Conservation (phyloP, 2,329 filamentous ascomycete species). For the Alternaria postmessia region DNA sequence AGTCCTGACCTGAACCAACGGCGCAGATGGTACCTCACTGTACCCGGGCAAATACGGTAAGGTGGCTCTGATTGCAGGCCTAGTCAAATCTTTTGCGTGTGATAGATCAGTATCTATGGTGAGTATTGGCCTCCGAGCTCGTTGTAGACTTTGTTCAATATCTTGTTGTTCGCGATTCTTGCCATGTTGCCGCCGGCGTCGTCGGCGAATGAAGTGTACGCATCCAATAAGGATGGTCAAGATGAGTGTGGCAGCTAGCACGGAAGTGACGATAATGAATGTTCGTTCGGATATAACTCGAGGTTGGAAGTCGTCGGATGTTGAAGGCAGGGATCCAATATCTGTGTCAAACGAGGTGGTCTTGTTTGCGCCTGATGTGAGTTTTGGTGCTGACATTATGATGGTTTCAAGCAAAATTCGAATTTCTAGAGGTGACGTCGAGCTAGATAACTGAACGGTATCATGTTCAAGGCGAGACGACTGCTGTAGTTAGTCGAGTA, state of each 20-base stretch:
- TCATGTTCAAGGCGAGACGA: not conserved
- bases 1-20: not conserved
- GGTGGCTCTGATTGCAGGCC: not conserved
- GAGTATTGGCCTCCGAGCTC: not conserved
- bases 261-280: slow-evolving; percentile 4
- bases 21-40: not conserved
- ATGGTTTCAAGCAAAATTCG: not conserved
- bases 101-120: slow-evolving; percentile 3
- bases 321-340: not conserved
- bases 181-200: not conserved
- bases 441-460: not conserved
- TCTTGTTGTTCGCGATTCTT: slow-evolving; percentile 1
- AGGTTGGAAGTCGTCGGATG: not conserved
- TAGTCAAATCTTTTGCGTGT: not conserved
- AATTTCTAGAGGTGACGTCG: not conserved
- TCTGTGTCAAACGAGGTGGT: not conserved
- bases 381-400: not conserved
- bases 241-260: not conserved
- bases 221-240: slow-evolving; percentile 2
- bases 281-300: not conserved
- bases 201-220: slow-evolving; percentile 5
- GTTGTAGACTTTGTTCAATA: slow-evolving; percentile 10
- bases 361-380: not conserved
- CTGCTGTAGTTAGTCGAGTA: not conserved
- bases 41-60: not conserved